These are phyloP conservation scores for Phytopythium oedochilum DNA, from an alignment of 352 stramenopile genomes.

Conservation along the genomic window DNA sequence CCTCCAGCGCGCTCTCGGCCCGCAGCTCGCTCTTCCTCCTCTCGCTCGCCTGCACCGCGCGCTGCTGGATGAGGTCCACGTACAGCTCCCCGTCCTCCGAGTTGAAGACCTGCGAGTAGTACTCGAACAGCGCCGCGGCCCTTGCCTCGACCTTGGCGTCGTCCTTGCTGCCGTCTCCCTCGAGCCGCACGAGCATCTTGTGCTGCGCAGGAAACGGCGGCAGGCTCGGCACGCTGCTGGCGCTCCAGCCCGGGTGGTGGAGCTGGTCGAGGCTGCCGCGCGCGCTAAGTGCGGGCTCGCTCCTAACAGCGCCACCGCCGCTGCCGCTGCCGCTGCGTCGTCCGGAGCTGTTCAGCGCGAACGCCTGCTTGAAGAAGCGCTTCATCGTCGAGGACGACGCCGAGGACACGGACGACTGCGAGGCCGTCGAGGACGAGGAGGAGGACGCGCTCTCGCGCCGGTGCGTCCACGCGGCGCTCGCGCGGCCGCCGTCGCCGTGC, in stretches of 20 bases:
- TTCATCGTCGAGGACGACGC: slow-evolving; percentile 20
- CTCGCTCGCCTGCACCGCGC: slow-evolving; percentile 14
- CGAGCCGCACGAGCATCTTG: slow-evolving; percentile 46
- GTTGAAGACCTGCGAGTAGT: slow-evolving; percentile 68
- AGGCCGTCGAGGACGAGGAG: slow-evolving; percentile 38
- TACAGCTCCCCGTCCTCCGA: slow-evolving; percentile 53
- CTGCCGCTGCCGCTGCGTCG: not conserved
- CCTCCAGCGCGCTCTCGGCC: slow-evolving; percentile 8
- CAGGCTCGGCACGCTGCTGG: slow-evolving; percentile 20
- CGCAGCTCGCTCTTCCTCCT: slow-evolving; percentile 22
- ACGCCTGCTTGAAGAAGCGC: slow-evolving; percentile 11
- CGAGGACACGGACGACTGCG: slow-evolving; percentile 34
- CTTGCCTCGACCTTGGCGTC: slow-evolving; percentile 45
- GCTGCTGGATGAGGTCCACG: slow-evolving; percentile 36
- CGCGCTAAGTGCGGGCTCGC: slow-evolving; percentile 8
- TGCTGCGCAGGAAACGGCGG: slow-evolving; percentile 32
- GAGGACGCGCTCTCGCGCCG: slow-evolving; percentile 38
- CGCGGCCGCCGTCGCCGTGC: slow-evolving; percentile 15
- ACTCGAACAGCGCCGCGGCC: slow-evolving; percentile 46
- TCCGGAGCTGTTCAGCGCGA: not conserved
- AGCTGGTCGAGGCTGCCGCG: slow-evolving; percentile 8
- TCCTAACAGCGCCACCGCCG: not conserved
- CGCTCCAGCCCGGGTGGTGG: slow-evolving; percentile 3
- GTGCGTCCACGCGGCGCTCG: not conserved
- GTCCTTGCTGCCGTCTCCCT: slow-evolving; percentile 38